Base-by-base conservation (phyloP, 805 yeast species). In the Kodamaea hsintzibuensis region DNA sequence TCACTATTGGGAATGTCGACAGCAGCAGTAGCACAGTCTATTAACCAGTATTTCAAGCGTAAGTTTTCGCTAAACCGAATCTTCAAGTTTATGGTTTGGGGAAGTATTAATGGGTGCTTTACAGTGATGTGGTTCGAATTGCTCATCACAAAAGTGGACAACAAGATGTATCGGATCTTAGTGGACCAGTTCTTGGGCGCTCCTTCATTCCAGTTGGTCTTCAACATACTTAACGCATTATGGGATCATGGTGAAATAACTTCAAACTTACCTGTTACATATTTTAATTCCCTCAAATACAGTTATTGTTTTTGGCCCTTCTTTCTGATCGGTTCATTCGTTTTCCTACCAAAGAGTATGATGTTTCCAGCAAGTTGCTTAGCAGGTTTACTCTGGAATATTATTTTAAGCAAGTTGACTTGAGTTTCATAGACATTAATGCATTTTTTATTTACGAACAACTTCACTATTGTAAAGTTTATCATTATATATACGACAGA, bases 241-340 rank as follows among this genome's bases (percentile, higher is more conserved):
- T 85, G 89, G 89, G 89, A 85, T 54, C 71, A 76, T 37, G 76
- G 75, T 13, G 74, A 71, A 65, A 49, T 78, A 66, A 50, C 65
- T 63, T 14, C 53, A 38, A 55, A 60, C 62, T 47, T 76, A 63
- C 68, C 70, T 54, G 57, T 72, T 8, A 68, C 79, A 7, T 82
- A 74, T 57, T 53, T 81, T 51, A 78, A 74, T 45, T 73, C 84
- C 7, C 64, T 85, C 55, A 79, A 78, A 52, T 76, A 79, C 53
- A 78, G 85, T 37, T 83, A 80, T 61, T 67, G 82, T 62, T 75
- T 78, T 50, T 85, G 88, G 87, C 88, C 89, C 2, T 67, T 80
- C 42, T 79, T 82, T 51, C 82, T 86, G 12, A 66, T 78, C 7
- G 56, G 78, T 40, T 73, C 81, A 55, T 85, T 85, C 63, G 71